phyloP scores from a whole-genome alignment of 768 basidiomycete genomes.

The Xanthoconium stramineum region DNA sequence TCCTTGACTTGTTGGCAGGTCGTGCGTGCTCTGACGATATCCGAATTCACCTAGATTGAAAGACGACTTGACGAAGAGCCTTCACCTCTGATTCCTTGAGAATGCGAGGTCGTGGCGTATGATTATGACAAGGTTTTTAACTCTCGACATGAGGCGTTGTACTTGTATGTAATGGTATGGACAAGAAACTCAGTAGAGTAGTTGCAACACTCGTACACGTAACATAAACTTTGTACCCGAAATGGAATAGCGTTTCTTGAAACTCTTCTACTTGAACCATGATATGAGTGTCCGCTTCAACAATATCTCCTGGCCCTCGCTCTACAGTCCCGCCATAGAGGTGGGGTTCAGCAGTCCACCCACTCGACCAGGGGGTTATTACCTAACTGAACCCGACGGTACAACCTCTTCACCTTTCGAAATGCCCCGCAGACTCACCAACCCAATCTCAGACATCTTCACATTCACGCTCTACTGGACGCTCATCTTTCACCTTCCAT shows the following conservation, averaged over 20 bases:
- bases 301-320: slow-evolving; percentile 34
- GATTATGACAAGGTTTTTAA: too few species aligned
- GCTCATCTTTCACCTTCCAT: slow-evolving; percentile 43
- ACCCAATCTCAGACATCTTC: slow-evolving; percentile 35
- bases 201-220: too few species aligned
- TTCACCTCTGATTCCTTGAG: neutral
- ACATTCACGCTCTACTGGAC: slow-evolving; percentile 49
- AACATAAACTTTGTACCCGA: too few species aligned
- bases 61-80: neutral
- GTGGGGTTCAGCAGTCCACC: slow-evolving; percentile 28
- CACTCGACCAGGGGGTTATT: slow-evolving; percentile 31
- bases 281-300: slow-evolving; percentile 10
- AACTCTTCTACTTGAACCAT: too few species aligned
- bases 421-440: neutral
- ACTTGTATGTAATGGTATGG: too few species aligned
- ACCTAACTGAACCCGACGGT: slow-evolving; percentile 37
- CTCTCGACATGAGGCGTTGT: too few species aligned
- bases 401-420: neutral
- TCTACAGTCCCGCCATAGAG: slow-evolving; percentile 38
- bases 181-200: too few species aligned
- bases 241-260: neutral
- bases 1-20: neutral
- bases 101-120: neutral
- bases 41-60: neutral
- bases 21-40: neutral